Base-by-base conservation (phyloP, 2,329 filamentous ascomycete genomes). In the Cephalotrichum gorgonifer region DNA sequence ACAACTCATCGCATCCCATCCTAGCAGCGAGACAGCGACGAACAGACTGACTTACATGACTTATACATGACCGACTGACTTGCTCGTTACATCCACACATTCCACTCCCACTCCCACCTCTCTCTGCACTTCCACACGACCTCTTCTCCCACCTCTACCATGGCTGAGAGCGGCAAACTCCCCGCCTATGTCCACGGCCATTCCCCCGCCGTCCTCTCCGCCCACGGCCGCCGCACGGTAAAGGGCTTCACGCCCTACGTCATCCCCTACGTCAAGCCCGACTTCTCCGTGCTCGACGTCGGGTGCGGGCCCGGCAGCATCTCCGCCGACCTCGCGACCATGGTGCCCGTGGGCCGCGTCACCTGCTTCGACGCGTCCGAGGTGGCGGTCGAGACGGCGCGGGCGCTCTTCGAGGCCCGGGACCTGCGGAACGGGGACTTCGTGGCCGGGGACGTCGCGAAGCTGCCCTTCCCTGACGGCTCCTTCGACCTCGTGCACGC, bases 271-370 rank as follows among this genome's bases (percentile, higher is more conserved):
- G 61, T 75, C 35, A 60, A 64, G 35, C 55, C 60, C 0, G 56
- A 58, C 6, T 62, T 68, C 60, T 55, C 52, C 20, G 61, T 75
- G 43, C 66, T 75, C 47, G 71, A 75, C 52, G 61, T 73, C 28
- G 72, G 72, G 47, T 73, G 71, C 56, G 72, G 72, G 0, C 69
- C 72, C 1, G 73, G 72, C 2, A 73, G 68, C 27, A 75, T 76
- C 55, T 70, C 72, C 4, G 60, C 62, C 0, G 68, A 65, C 7
- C 58, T 76, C 38, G 65, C 64, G 41, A 60, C 62, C 30, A 61
- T 65, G 50, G 67, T 68, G 2, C 61, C 63, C 3, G 43, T 65
- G 6, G 71, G 71, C n/a, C 52, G 57, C 6, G 59, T 71, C 2
- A 60, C 44, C 7, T 70, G 69, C 27, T 46, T 73, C 25, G 70